phyloP scores from a whole-genome alignment of 164 flowering plant genomes.

The Macadamia tetraphylla region DNA sequence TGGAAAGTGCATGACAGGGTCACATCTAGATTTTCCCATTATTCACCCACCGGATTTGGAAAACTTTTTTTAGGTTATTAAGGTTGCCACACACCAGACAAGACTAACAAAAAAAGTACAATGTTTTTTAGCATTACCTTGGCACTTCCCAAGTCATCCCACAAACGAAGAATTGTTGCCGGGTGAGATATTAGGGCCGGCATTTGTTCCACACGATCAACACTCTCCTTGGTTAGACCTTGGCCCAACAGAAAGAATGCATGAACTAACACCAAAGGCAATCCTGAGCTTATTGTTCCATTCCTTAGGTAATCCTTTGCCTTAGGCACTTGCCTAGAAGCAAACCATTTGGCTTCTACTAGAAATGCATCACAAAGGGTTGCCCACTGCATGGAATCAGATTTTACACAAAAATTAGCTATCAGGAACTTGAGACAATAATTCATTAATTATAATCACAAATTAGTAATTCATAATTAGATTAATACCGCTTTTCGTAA shows the following conservation, averaged over 20 bases:
- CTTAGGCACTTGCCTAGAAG: conserved; percentile 24
- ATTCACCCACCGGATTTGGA: no score
- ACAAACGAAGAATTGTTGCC: conserved; percentile 48
- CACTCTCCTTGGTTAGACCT: conserved; percentile 15
- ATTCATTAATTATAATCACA: no score
- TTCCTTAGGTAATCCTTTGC: conserved; percentile 34
- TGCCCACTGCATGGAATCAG: conserved; percentile 35
- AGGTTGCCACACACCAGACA: no score
- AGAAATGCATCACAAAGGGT: conserved; percentile 43
- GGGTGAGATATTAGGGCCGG: conserved; percentile 24
- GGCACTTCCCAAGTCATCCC: conserved; percentile 63
- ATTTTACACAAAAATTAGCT: no score
- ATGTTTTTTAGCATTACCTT: conserved; percentile 23
- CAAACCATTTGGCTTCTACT: conserved; percentile 54
- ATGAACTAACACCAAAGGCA: conserved; percentile 34
- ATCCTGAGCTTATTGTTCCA: conserved; percentile 38
- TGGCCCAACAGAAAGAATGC: conserved; percentile 46
- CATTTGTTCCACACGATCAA: conserved; percentile 15
- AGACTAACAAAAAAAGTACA: neutral
- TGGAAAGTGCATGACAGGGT: no score
- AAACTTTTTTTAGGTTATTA: no score
- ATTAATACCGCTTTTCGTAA: no score
- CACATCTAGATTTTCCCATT: no score
- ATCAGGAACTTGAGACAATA: no score
- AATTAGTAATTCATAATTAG: no score